A percentile compares a stretch with the other conserved stretches of the same genome.
Evolutionary conservation across 2,329 filamentous ascomycete genomes (phyloP).

Genomic region (Epichloe typhina): DNA sequence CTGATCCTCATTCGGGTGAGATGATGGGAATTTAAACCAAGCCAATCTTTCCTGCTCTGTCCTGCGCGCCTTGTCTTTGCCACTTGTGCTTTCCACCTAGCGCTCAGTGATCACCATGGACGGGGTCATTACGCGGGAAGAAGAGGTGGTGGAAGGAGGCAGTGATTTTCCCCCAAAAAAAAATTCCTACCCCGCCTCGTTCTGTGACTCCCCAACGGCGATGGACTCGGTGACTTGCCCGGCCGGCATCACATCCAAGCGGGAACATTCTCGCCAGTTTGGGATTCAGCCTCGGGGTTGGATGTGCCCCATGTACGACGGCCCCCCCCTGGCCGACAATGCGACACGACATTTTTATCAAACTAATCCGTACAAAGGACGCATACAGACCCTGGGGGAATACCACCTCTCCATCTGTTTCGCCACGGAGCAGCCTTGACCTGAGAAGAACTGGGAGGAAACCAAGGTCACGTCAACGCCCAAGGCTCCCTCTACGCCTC

Average conservation of each 20-base stretch:
- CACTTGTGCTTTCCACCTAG: too few species aligned
- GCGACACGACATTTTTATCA: too few species aligned
- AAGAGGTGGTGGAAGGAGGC: constrained; percentile 42
- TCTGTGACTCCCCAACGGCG: constrained; percentile 12
- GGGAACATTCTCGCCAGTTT: too few species aligned
- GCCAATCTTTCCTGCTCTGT: background rate
- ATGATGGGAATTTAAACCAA: background rate
- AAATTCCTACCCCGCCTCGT: constrained; percentile 32
- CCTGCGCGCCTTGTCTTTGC: background rate
- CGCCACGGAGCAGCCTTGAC: too few species aligned
- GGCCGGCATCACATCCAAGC: constrained; percentile 34
- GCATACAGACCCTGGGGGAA: too few species aligned
- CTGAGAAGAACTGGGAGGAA: too few species aligned
- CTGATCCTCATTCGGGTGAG: background rate
- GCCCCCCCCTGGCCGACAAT: too few species aligned
- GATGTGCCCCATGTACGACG: constrained; percentile 43
- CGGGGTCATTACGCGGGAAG: constrained; percentile 9
- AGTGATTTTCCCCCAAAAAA: constrained; percentile 31
- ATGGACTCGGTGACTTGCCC: constrained; percentile 47
- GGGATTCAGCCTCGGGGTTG: too few species aligned
- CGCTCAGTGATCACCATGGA: background rate
- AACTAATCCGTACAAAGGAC: too few species aligned
- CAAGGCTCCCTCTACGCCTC: too few species aligned
- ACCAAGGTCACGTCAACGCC: too few species aligned
- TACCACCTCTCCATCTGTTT: too few species aligned